These are phyloP conservation scores for Candida andamanensis DNA, from an alignment of 805 yeast genomes.

Conservation along the genomic window DNA sequence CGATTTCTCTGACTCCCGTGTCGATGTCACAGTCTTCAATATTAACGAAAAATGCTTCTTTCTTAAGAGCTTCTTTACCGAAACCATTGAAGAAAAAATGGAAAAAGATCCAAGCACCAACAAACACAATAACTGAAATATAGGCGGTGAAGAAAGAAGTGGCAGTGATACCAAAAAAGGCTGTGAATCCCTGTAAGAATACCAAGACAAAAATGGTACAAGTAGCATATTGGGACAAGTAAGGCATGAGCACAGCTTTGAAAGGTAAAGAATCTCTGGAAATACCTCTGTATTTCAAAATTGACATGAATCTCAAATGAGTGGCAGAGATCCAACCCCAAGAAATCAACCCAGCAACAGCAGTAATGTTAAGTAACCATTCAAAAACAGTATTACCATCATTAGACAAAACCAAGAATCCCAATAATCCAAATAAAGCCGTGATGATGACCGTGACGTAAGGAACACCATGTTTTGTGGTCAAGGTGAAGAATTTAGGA, in stretches of 20 bases:
- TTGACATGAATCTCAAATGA: slow-evolving; percentile 66
- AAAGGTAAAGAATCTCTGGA: slow-evolving; percentile 67
- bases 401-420: slow-evolving; percentile 50
- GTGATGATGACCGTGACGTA: slow-evolving; percentile 52
- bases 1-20: slow-evolving; percentile 60
- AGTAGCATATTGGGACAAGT: slow-evolving; percentile 57
- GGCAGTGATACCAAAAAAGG: slow-evolving; percentile 53
- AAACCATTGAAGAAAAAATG: slow-evolving; percentile 47
- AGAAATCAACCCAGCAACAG: slow-evolving; percentile 69
- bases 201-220: slow-evolving; percentile 50
- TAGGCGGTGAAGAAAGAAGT: slow-evolving; percentile 64
- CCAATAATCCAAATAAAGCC: slow-evolving; percentile 58
- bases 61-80: slow-evolving; percentile 23
- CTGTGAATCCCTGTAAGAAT: slow-evolving; percentile 67
- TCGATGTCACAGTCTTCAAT: slow-evolving; percentile 65
- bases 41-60: slow-evolving; percentile 39
- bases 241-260: slow-evolving; percentile 70
- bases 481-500: slow-evolving; percentile 45
- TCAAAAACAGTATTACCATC: slow-evolving; percentile 56
- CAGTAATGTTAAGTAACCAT: slow-evolving; percentile 74
- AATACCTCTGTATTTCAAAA: slow-evolving; percentile 57
- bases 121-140: slow-evolving; percentile 60
- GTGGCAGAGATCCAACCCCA: slow-evolving; percentile 64
- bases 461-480: slow-evolving; percentile 60
- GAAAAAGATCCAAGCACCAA: slow-evolving; percentile 49